These are phyloP conservation scores for Lasiodiplodia hormozganensis DNA, from an alignment of 2,329 filamentous ascomycete species.

Conservation along the genomic window DNA sequence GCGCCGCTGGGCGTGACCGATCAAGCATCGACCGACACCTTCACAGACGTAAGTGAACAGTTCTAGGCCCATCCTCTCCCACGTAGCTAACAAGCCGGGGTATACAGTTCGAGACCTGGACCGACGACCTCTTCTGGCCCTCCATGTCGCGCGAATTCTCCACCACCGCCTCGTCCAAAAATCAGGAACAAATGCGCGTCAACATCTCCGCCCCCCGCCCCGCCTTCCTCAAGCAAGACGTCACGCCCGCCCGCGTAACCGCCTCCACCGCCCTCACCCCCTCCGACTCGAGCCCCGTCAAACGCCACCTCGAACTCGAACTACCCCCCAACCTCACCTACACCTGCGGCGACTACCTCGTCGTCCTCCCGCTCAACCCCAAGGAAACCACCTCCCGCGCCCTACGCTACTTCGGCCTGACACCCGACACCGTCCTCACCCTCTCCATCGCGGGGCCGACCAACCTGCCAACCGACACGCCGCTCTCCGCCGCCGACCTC, in stretches of 20 bases:
- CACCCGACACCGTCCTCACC: constrained; percentile 72
- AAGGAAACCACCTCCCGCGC: constrained; percentile 66
- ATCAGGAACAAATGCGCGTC: too few species aligned
- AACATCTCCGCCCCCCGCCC: too few species aligned
- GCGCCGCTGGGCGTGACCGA: constrained; percentile 44
- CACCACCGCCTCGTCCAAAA: too few species aligned
- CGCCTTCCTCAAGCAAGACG: too few species aligned
- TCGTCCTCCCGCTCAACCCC: constrained; percentile 74
- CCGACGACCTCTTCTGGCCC: too few species aligned
- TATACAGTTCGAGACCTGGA: too few species aligned
- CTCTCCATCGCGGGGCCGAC: constrained; percentile 68
- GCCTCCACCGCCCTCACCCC: constrained; percentile 36
- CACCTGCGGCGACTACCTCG: constrained; percentile 77
- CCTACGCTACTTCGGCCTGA: constrained; percentile 69
- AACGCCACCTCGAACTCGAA: constrained; percentile 38
- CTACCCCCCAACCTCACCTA: constrained; percentile 62
- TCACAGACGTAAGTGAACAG: constrained; percentile 47
- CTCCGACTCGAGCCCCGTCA: constrained; percentile 30
- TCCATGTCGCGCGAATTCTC: too few species aligned
- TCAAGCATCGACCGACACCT: constrained; percentile 47
- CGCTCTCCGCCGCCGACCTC: constrained; percentile 68
- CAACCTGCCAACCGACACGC: constrained; percentile 65
- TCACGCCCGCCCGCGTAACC: constrained; percentile 35
- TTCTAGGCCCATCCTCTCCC: constrained; percentile 46
- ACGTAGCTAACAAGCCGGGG: too few species aligned